These are phyloP conservation scores for Saccharomyces hybrid DNA, from an alignment of 1,139 yeast genomes.

Conservation along the genomic window DNA sequence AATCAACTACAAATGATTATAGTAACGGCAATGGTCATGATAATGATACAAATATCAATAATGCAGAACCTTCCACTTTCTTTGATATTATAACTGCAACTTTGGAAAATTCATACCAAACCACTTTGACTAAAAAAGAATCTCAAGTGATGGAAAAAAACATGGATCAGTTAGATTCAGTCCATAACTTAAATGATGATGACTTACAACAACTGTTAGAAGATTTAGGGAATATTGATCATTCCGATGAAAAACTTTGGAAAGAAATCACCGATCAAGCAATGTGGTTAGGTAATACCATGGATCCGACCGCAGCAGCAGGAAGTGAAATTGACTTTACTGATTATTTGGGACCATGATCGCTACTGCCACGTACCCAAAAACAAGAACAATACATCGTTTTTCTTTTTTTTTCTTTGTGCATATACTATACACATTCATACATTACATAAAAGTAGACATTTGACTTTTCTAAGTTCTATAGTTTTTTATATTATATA, in stretches of 20 bases:
- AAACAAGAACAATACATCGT: background rate
- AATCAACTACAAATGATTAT: background rate
- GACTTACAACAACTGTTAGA: constrained; percentile 28
- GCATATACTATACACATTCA: background rate
- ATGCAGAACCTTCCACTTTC: constrained; percentile 7
- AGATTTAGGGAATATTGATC: constrained; percentile 25
- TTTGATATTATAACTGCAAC: constrained; percentile 17
- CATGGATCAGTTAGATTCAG: constrained; percentile 24
- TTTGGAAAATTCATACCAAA: constrained; percentile 11
- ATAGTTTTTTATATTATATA: background rate
- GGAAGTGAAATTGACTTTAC: constrained; percentile 23
- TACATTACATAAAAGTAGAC: background rate
- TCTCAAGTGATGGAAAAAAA: constrained; percentile 26
- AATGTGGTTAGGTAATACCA: constrained; percentile 47
- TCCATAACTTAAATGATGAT: constrained; percentile 18
- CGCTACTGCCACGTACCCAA: background rate
- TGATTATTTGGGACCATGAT: constrained; percentile 23
- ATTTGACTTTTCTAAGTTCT: background rate
- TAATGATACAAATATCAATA: constrained; percentile 2
- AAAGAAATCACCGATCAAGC: constrained; percentile 68
- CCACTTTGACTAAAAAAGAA: constrained; percentile 20
- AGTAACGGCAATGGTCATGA: background rate
- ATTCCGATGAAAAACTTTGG: constrained; percentile 60
- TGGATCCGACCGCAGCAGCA: constrained; percentile 27
- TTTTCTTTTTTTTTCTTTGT: background rate